Evolutionary conservation across 352 stramenopile species (phyloP).

Genomic region (Thraustotheca clavata): DNA sequence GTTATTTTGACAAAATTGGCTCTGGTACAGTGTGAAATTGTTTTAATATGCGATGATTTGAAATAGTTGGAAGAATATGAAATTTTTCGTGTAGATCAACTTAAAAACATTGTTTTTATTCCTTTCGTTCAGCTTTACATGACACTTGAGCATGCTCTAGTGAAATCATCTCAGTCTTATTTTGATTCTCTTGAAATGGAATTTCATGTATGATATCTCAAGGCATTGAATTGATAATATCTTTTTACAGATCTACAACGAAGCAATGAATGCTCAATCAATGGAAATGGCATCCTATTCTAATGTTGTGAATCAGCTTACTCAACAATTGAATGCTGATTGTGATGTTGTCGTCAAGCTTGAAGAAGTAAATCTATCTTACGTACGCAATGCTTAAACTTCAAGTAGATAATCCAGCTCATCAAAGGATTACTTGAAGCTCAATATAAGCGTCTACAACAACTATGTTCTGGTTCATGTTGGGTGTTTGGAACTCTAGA

Average conservation of each 20-base stretch:
- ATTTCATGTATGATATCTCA: too few species aligned
- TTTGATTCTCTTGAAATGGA: too few species aligned
- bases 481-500: slow-evolving; percentile 3
- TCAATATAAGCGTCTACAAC: slow-evolving; percentile 12
- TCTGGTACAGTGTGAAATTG: background rate
- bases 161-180: too few species aligned
- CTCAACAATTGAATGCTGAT: background rate
- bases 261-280: too few species aligned
- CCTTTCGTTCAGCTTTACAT: background rate
- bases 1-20: background rate
- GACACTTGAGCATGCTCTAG: background rate
- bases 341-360: background rate
- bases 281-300: too few species aligned
- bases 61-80: background rate
- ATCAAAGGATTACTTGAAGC: background rate
- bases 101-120: background rate
- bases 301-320: too few species aligned
- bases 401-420: slow-evolving; percentile 1
- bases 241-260: too few species aligned
- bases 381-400: background rate
- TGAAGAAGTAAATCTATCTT: background rate
- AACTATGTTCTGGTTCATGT: background rate
- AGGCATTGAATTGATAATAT: too few species aligned
- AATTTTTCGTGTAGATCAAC: background rate
- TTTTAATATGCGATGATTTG: background rate